Evolutionary conservation across 2,329 filamentous ascomycete genomes (phyloP).

Genomic region (Dryadomyces quercivorus): DNA sequence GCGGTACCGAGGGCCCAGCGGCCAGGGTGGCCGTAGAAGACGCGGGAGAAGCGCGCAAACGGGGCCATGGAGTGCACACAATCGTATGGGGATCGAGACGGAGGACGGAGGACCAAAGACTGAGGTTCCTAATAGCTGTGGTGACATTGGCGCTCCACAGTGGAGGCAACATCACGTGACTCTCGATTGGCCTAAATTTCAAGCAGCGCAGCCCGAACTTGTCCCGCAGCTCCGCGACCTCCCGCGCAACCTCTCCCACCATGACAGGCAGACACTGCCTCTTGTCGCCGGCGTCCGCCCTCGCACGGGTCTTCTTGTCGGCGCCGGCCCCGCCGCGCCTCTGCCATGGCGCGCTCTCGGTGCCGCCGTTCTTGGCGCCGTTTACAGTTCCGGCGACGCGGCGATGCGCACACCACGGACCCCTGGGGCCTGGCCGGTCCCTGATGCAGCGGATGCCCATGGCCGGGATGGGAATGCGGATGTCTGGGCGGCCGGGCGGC

Average conservation of each 20-base stretch:
- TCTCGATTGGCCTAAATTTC: background rate
- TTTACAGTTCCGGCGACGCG: background rate
- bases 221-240: background rate
- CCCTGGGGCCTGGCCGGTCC: background rate
- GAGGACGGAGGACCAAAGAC: no score
- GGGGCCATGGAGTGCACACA: slow-evolving; percentile 9
- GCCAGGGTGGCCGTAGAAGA: slow-evolving; percentile 26
- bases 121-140: no score
- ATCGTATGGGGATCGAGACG: no score
- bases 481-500: background rate
- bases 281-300: slow-evolving; percentile 31
- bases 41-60: slow-evolving; percentile 8
- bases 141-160: no score
- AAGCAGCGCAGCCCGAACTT: background rate
- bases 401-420: background rate
- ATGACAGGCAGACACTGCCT: slow-evolving; percentile 29
- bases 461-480: background rate
- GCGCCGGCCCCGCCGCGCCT: background rate
- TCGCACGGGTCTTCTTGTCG: slow-evolving; percentile 30
- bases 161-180: background rate
- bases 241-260: background rate
- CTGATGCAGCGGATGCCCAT: background rate
- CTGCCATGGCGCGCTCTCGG: background rate
- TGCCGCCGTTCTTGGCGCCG: background rate
- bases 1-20: slow-evolving; percentile 30